Evolutionary conservation across 192 early-diverging fungal genomes (phyloP), one percentile per base, ranked within the genome.

Genomic region (Rhizophagus sp.): DNA sequence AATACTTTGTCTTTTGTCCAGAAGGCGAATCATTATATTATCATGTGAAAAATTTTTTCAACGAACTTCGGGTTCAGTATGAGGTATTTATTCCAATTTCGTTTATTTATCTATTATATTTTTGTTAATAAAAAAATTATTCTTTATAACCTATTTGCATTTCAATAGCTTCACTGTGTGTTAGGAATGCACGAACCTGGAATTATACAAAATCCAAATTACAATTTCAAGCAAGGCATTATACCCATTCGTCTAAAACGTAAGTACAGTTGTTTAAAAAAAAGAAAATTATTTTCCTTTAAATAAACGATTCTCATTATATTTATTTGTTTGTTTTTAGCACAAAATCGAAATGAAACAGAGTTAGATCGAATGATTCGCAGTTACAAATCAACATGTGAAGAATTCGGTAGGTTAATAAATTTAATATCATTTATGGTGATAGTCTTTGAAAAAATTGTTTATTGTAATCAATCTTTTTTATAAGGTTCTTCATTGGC

Each of bases 1-100:
- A 74, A 4, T 90, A 89, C 73, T 89, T 88, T 81, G 87, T 86
- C 8, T 78, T 90, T 11, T 89, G 81, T 73, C 89, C 88, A 9
- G 82, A 85, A 44, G 83, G 85, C 1, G 80, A 87, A 84, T 41
- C 78, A 49, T 27, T 76, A 72, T 62, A 82, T 82, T 0, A 68
- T 30, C 34, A 82, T 76, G 47, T 77, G 5, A 19, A 47, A 49
- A 47, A 24, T 15, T 77, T 77, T 63, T 66, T 77, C 65, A 47
- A 24, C 17, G 47, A 52, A 50, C 27, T 73, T 25, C 41, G 71
- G 6, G 47, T 73, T 5, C 71, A 73, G 11, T 73, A 73, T 49
- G 71, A 73, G 12, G 71, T 73, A 50, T 30, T 10, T 47, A 52
- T 36, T 44, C 19, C 13, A 19, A 69, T 69, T n/a, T 70, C 11